Conservation (phyloP, 306 rosid genomes). For the Luffa aegyptiaca region DNA sequence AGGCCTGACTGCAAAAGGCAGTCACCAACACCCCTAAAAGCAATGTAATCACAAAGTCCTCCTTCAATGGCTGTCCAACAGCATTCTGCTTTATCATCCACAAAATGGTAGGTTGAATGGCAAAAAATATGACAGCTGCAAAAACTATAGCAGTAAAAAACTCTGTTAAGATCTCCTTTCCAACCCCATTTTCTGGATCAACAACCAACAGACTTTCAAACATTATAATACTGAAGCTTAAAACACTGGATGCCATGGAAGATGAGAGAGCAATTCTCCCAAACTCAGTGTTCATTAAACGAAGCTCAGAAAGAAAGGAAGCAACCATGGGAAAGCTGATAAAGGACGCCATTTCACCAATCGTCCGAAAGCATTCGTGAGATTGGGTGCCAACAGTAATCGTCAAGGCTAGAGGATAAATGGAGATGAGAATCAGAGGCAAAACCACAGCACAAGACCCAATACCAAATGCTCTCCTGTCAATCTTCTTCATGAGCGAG, state of each 20-base stretch:
- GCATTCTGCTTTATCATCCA: slow-evolving; percentile 15
- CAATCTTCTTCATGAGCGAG: background rate
- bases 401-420: background rate
- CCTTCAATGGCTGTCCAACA: slow-evolving; percentile 11
- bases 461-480: slow-evolving; percentile 9
- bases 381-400: background rate
- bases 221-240: background rate
- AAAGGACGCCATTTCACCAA: slow-evolving; percentile 7
- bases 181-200: background rate
- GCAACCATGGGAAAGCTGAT: slow-evolving; percentile 18
- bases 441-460: slow-evolving; percentile 11
- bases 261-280: slow-evolving; percentile 20
- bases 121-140: background rate
- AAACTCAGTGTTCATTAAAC: slow-evolving; percentile 22
- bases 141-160: background rate
- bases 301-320: slow-evolving; percentile 16
- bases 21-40: slow-evolving; percentile 10
- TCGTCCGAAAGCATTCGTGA: background rate
- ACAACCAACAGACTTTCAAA: background rate
- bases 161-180: background rate
- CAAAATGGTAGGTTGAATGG: background rate
- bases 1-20: slow-evolving; percentile 14
- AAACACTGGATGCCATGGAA: slow-evolving; percentile 8
- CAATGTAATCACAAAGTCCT: background rate
- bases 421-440: background rate